phyloP scores from a whole-genome alignment of 257 asterid species.

The Lantana camara region DNA sequence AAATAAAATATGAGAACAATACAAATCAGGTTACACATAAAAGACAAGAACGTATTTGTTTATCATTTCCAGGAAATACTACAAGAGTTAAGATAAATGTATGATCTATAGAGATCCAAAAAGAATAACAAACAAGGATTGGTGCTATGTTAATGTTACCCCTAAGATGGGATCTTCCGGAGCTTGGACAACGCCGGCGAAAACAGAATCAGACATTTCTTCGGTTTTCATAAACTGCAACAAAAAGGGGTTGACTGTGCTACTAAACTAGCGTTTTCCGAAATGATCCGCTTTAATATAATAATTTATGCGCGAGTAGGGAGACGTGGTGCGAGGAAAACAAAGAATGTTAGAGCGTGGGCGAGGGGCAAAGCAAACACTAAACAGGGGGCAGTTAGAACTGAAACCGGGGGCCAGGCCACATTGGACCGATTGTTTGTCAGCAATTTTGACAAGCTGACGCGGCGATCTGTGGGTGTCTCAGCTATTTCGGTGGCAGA shows the following conservation, averaged over 20 bases:
- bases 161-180: constrained; percentile 86
- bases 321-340: not conserved
- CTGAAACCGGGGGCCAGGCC: constrained; percentile 6
- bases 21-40: not conserved
- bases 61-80: not conserved
- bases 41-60: not conserved
- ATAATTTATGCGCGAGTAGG: not conserved
- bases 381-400: constrained; percentile 29
- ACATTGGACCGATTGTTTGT: constrained; percentile 2
- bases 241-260: not conserved
- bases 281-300: not conserved
- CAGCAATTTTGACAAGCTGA: not conserved
- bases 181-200: constrained; percentile 62
- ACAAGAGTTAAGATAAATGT: not conserved
- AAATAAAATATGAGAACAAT: not conserved
- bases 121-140: not conserved
- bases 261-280: not conserved
- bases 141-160: constrained; percentile 33
- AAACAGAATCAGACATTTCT: constrained; percentile 49
- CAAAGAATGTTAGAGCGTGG: constrained; percentile 21
- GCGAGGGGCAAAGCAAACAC: constrained; percentile 30
- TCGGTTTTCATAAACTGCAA: constrained; percentile 12
- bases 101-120: not conserved
- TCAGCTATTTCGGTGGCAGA: no score
- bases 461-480: not conserved